phyloP scores from a whole-genome alignment of 768 basidiomycete species.

The Ramaria sp. region DNA sequence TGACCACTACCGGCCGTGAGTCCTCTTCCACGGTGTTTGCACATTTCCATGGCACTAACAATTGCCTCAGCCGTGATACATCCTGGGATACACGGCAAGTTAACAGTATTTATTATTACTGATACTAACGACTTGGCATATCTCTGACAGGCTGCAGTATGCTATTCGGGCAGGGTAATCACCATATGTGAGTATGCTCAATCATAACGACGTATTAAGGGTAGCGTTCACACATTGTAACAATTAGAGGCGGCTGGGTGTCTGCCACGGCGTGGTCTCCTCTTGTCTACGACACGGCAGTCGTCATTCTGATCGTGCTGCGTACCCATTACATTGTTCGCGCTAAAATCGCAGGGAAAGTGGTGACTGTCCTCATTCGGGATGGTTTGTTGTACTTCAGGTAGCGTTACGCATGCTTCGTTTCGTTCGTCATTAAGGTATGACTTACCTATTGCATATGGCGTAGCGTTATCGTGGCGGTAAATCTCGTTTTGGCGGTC shows the following conservation, averaged over 20 bases:
- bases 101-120: no score
- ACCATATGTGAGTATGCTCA: no score
- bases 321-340: background rate
- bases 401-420: background rate
- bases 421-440: background rate
- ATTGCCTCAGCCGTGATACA: background rate
- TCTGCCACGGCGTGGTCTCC: conserved; percentile 6
- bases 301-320: background rate
- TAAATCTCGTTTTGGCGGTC: conserved; percentile 27
- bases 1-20: conserved; percentile 6
- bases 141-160: conserved; percentile 1
- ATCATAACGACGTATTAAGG: background rate
- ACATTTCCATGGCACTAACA: background rate
- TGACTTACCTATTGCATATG: background rate
- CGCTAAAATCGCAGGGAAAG: background rate
- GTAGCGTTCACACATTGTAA: background rate
- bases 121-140: no score
- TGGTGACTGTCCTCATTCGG: background rate
- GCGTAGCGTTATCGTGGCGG: conserved; percentile 25
- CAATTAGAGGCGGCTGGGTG: background rate
- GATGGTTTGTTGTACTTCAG: conserved; percentile 5
- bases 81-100: background rate
- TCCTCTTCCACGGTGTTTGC: background rate
- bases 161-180: background rate
- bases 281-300: background rate